Conservation (phyloP, 179 eudicot species). For the Beta corolliflora region DNA sequence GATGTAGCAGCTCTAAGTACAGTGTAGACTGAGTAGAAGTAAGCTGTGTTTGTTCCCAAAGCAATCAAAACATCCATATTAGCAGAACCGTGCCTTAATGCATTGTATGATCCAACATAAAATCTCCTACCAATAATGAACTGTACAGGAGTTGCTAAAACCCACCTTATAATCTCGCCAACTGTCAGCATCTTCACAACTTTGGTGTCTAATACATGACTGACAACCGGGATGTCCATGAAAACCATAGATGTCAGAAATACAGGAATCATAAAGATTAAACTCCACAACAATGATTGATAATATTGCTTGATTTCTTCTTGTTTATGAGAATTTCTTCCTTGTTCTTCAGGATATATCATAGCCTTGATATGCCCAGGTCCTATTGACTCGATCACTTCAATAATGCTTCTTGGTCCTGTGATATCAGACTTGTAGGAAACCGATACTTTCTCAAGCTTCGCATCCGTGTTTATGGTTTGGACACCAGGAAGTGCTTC, state of each 20-base stretch:
- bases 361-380: conserved; percentile 53
- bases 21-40: conserved; percentile 82
- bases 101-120: conserved; percentile 79
- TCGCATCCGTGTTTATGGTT: conserved; percentile 48
- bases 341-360: conserved; percentile 63
- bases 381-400: conserved; percentile 61
- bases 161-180: conserved; percentile 82
- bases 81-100: conserved; percentile 78
- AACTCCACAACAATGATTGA: conserved; percentile 77
- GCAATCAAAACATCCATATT: conserved; percentile 97
- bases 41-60: conserved; percentile 94
- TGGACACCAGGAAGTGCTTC: conserved; percentile 70
- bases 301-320: conserved; percentile 67
- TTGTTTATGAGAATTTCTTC: conserved; percentile 54
- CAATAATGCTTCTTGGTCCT: conserved; percentile 78
- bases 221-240: conserved; percentile 77
- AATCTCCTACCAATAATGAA: conserved; percentile 81
- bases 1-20: conserved; percentile 79
- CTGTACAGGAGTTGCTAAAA: conserved; percentile 84
- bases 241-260: conserved; percentile 91
- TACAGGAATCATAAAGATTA: conserved; percentile 81
- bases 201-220: conserved; percentile 57
- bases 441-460: conserved; percentile 52
- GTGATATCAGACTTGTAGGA: conserved; percentile 74
- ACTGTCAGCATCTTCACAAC: conserved; percentile 68